Evolutionary conservation across 805 yeast species (phyloP), one percentile per base, ranked within the genome.

Genomic region (Hanseniaspora lindneri): DNA sequence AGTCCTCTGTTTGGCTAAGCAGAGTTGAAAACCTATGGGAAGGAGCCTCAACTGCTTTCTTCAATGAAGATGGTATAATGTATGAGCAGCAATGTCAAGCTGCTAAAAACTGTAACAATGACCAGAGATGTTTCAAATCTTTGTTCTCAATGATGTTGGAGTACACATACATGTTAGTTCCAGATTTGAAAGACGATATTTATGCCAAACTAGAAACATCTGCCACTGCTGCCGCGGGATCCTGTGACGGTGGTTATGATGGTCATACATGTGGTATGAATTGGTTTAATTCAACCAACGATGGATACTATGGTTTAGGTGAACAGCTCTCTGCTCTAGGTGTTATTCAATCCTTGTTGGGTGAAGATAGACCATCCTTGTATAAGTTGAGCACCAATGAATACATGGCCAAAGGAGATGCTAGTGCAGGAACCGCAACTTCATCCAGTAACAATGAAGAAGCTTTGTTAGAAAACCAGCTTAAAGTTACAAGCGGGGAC

Each of bases 281-380:
- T 60, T 83, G 94, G 94, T 62, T 69, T 10, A 54, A 61, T 11
- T 60, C 67, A 4, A 71, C 74, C 1, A 74, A 80, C 75, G 92
- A 83, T 61, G 79, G 74, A 0, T 52, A 56, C 29, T 83, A 73
- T 58, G 92, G 94, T 20, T 64, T 83, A 25, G 92, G 92, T 54
- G 94, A 83, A 63, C 86, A 83, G 63, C 76, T 83, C 76, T 65
- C 73, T 44, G 84, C 92, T 0, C 66, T 80, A 51, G 89, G 82
- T 59, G 72, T 70, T 2, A 72, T 83, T 36, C 76, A 72, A 53
- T 70, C 67, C 41, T 56, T 77, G 41, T 54, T 77, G 51, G 69
- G 71, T 14, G 60, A 58, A 28, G 57, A 68, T 6, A 63, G 70
- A 42, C 73, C 72, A 3, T 72, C 76, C 5, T 81, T 83, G 27